Evolutionary conservation across 108 stramenopile species (phyloP).

Genomic region (Discostella stelligeroides): DNA sequence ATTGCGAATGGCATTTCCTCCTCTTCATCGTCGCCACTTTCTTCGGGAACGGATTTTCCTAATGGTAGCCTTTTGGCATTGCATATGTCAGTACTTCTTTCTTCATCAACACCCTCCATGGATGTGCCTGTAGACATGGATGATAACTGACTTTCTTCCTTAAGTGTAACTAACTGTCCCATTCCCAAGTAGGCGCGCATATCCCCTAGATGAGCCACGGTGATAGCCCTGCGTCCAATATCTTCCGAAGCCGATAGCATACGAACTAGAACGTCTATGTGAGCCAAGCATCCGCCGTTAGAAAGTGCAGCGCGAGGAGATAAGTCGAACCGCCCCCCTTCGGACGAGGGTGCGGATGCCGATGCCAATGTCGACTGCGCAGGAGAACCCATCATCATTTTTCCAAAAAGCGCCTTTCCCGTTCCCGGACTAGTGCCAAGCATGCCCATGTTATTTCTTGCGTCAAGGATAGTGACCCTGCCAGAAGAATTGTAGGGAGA

Average conservation of each 20-base stretch:
- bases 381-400: slow-evolving; percentile 55
- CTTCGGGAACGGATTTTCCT: slow-evolving; percentile 43
- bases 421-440: slow-evolving; percentile 91
- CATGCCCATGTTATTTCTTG: slow-evolving; percentile 64
- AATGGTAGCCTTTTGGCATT: slow-evolving; percentile 19
- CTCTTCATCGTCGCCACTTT: slow-evolving; percentile 68
- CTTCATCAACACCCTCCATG: slow-evolving; percentile 85
- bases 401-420: slow-evolving; percentile 78
- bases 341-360: slow-evolving; percentile 24
- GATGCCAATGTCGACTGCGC: slow-evolving; percentile 11
- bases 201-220: slow-evolving; percentile 89
- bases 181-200: slow-evolving; percentile 81
- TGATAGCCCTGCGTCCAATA: slow-evolving; percentile 83
- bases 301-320: slow-evolving; percentile 37
- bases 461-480: slow-evolving; percentile 49
- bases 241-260: slow-evolving; percentile 87
- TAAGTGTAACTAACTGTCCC: slow-evolving; percentile 58
- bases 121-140: slow-evolving; percentile 56
- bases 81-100: slow-evolving; percentile 27
- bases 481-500: slow-evolving; percentile 32
- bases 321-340: slow-evolving; percentile 26
- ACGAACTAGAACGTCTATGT: slow-evolving; percentile 66
- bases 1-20: slow-evolving; percentile 90
- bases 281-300: slow-evolving; percentile 55
- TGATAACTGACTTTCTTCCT: slow-evolving; percentile 51